A percentile compares a stretch with the other conserved stretches of the same genome.
Evolutionary conservation across 371 early-diverging fungal genomes (phyloP).

Genomic region (Lichtheimia ramosa): DNA sequence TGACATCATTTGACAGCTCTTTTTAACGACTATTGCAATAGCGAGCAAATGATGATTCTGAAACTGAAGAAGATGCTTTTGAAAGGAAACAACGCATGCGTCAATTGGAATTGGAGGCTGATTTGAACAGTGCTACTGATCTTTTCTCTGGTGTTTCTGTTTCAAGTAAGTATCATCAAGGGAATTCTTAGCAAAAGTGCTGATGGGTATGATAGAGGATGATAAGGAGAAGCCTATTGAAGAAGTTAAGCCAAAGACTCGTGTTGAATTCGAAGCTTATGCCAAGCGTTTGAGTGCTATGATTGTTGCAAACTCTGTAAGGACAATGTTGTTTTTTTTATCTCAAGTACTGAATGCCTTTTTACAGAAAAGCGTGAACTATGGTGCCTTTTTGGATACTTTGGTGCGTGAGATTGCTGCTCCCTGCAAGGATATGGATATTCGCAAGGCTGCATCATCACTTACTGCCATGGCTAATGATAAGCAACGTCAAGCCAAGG

Average conservation of each 20-base stretch:
- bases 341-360: too few species aligned
- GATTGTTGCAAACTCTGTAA: conserved; percentile 72
- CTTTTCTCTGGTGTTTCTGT: conserved; percentile 77
- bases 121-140: conserved; percentile 82
- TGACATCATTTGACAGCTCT: too few species aligned
- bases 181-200: too few species aligned
- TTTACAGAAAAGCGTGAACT: conserved; percentile 47
- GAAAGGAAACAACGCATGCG: conserved; percentile 67
- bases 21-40: too few species aligned
- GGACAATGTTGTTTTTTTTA: not conserved
- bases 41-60: conserved; percentile 10
- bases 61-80: conserved; percentile 69
- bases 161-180: conserved; percentile 52
- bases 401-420: conserved; percentile 76
- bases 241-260: conserved; percentile 76
- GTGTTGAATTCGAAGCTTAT: conserved; percentile 83
- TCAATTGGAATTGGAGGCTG: conserved; percentile 73
- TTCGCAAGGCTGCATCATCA: conserved; percentile 74
- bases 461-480: conserved; percentile 86
- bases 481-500: conserved; percentile 81
- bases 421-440: conserved; percentile 82
- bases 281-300: conserved; percentile 66
- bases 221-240: conserved; percentile 57
- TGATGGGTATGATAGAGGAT: conserved; percentile 30
- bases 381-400: conserved; percentile 73